Conservation (phyloP, 2,329 filamentous ascomycete genomes). For the Fusarium praegraminearum region DNA sequence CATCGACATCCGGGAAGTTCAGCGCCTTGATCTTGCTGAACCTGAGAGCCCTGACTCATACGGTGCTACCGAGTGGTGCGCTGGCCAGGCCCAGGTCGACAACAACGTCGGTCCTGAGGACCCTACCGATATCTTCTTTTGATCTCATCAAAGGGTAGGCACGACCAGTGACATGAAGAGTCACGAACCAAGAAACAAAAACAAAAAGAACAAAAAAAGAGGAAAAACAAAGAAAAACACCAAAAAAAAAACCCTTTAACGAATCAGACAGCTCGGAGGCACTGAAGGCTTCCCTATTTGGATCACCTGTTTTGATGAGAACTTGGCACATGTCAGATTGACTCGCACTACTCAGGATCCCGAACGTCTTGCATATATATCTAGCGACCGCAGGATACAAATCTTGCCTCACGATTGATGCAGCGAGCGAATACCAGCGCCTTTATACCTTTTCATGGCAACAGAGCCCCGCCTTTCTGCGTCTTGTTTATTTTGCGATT, state of each 20-base stretch:
- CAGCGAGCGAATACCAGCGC: neutral
- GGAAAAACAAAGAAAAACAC: neutral
- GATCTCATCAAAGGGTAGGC: neutral
- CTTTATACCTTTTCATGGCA: too few relatives aligned
- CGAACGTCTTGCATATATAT: too few relatives aligned
- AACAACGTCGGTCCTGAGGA: neutral
- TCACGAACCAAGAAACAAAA: neutral
- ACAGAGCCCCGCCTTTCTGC: too few relatives aligned
- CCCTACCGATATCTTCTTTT: slow-evolving; percentile 4
- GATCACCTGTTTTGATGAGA: too few relatives aligned
- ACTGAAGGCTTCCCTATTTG: too few relatives aligned
- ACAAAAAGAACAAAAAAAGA: neutral
- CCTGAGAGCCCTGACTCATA: slow-evolving; percentile 11
- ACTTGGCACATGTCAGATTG: too few relatives aligned
- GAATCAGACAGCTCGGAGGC: too few relatives aligned
- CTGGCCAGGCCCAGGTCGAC: neutral
- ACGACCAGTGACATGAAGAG: neutral
- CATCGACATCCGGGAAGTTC: neutral
- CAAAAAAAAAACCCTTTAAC: too few relatives aligned
- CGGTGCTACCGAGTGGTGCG: neutral
- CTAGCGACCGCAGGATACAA: too few relatives aligned
- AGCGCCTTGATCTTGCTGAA: neutral
- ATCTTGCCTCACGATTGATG: neutral
- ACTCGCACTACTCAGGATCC: too few relatives aligned
- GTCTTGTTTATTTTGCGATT: too few relatives aligned